Evolutionary conservation across 192 early-diverging fungal genomes (phyloP), one percentile per base, ranked within the genome.

Genomic region (Umbelopsis sp.): DNA sequence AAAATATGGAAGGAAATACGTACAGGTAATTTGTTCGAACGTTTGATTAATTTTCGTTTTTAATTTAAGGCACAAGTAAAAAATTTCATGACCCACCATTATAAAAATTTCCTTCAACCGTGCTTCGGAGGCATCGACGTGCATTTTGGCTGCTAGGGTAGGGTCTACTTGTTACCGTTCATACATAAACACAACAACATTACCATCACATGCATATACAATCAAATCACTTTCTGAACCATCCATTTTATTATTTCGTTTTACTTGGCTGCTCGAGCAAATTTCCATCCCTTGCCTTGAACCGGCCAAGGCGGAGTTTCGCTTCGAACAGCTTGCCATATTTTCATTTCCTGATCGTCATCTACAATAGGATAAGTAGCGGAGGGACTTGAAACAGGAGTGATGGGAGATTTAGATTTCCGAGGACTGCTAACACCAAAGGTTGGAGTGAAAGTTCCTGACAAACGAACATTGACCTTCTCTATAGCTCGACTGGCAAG

Each of bases 241-340:
- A 0, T 6, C 4, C 12, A 0, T 41, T 41, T 11, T 41, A 11
- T 41, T 41, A 6, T 11, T 41, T 1, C 4, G 6, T 21, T 49
- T n/a, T 21, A 62, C 17, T 31, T 29, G 17, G 26, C 26, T 11
- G 25, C 56, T 20, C 56, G 56, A 5, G 56, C 56, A 62, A 62
- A 62, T 34, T 62, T 62, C 56, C 56, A 62, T 3, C 56, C 56
- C 26, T 34, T 62, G 2, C 56, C 56, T 62, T 62, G 56, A 31
- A 62, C 56, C 56, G 56, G 56, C 56, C 56, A 62, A 62, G 56
- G 56, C 10, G 56, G 56, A n/a, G 56, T 62, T 4, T 62, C 56
- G 4, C 56, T 26, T 36, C 56, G 11, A 16, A 62, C 31, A 17
- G 56, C 29, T 32, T 62, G 56, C 56, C 56, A 62, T 32, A 62